Conservation (phyloP, 208 protist species). For the Trypanosoma brucei region DNA sequence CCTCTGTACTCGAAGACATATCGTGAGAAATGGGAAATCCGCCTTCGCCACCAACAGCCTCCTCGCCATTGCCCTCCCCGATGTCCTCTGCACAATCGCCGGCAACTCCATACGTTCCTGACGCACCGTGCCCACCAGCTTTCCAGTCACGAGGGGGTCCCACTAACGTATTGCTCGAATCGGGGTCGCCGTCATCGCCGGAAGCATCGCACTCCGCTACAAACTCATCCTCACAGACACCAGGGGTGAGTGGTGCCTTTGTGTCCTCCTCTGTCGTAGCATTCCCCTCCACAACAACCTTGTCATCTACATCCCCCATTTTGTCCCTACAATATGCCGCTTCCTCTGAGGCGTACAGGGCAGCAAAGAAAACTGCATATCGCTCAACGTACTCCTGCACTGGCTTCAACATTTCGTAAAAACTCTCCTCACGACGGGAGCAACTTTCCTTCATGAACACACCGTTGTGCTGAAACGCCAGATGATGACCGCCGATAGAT, state of each 20-base stretch:
- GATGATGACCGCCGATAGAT: constrained; percentile 76
- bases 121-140: background rate
- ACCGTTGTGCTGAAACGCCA: constrained; percentile 51
- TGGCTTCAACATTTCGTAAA: constrained; percentile 64
- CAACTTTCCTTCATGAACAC: constrained; percentile 78
- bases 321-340: background rate
- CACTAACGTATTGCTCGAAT: too few relatives aligned
- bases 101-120: background rate
- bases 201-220: too few relatives aligned
- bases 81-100: background rate
- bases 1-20: background rate
- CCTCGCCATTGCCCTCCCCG: background rate
- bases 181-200: too few relatives aligned
- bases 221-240: too few relatives aligned
- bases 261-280: background rate
- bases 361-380: constrained; percentile 1
- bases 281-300: background rate
- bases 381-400: constrained; percentile 51
- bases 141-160: too few relatives aligned
- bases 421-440: constrained; percentile 65
- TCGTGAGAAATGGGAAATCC: background rate
- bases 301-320: constrained; percentile 5
- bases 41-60: background rate
- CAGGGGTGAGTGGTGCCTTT: too few relatives aligned
- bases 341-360: background rate